Percentiles rank a stretch among this genome's conserved stretches.
phyloP scores from a whole-genome alignment of 2,329 filamentous ascomycete species.

The Cladosporium cucumerinum region DNA sequence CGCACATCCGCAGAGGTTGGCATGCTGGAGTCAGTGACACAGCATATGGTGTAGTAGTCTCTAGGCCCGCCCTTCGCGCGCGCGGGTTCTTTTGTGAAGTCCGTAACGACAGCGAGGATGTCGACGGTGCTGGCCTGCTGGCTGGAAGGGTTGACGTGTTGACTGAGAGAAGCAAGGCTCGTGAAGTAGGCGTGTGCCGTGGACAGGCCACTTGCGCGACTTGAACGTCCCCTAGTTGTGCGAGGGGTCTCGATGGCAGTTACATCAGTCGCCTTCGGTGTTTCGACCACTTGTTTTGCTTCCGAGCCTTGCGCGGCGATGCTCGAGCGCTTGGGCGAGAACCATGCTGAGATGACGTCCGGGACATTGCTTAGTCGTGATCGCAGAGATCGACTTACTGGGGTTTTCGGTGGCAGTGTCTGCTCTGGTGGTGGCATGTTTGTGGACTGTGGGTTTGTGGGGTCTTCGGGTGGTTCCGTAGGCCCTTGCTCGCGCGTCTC shows the following conservation, averaged over 20 bases:
- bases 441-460: background rate
- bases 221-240: slow-evolving; percentile 26
- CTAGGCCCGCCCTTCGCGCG: slow-evolving; percentile 42
- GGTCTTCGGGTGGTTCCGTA: background rate
- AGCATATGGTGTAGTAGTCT: slow-evolving; percentile 44
- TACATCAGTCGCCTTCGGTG: background rate
- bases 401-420: slow-evolving; percentile 17
- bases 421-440: slow-evolving; percentile 3
- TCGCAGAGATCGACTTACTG: slow-evolving; percentile 27
- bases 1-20: slow-evolving; percentile 19
- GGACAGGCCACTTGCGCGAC: background rate
- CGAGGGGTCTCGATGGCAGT: slow-evolving; percentile 32
- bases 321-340: slow-evolving; percentile 30
- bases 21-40: slow-evolving; percentile 39
- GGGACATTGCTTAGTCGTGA: slow-evolving; percentile 32
- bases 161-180: slow-evolving; percentile 39
- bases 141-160: slow-evolving; percentile 39
- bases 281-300: slow-evolving; percentile 1
- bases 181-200: slow-evolving; percentile 43
- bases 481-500: slow-evolving; percentile 17
- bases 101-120: slow-evolving; percentile 43
- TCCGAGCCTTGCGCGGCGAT: slow-evolving; percentile 14
- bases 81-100: slow-evolving; percentile 32
- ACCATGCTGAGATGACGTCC: slow-evolving; percentile 37
- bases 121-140: slow-evolving; percentile 45